These are phyloP conservation scores for Colletotrichum musicola DNA, from an alignment of 2,329 filamentous ascomycete species.

Conservation along the genomic window DNA sequence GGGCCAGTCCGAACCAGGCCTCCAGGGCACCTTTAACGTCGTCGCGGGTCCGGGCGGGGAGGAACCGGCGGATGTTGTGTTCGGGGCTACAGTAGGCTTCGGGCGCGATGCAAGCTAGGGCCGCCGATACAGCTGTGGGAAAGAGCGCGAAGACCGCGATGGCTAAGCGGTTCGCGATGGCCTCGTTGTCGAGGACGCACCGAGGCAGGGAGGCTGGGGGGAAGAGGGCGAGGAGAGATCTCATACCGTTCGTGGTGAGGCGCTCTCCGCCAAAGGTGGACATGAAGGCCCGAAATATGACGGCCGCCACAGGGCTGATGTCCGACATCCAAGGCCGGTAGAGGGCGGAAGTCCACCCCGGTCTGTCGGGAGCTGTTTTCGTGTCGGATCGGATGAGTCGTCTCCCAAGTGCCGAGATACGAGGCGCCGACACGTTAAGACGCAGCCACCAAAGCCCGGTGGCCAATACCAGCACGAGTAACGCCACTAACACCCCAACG, in stretches of 20 bases:
- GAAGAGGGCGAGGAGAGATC: neutral
- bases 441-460: no score
- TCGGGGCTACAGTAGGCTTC: conserved; percentile 2
- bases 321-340: no score
- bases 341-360: no score
- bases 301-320: no score
- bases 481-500: no score
- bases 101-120: neutral
- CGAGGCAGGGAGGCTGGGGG: neutral
- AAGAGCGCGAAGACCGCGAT: neutral
- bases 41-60: conserved; percentile 13
- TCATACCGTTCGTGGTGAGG: neutral
- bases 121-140: conserved; percentile 5
- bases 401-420: no score
- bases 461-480: no score
- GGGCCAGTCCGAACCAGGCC: neutral
- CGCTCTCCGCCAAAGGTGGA: neutral
- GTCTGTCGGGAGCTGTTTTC: no score
- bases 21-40: conserved; percentile 21
- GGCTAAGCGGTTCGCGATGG: neutral
- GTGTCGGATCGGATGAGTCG: no score
- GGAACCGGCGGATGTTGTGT: conserved; percentile 2
- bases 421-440: no score
- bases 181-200: neutral
- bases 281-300: neutral